Evolutionary conservation across 2,329 filamentous ascomycete genomes (phyloP), one percentile per base, ranked within the genome.

Genomic region (Juglanconis sp.): DNA sequence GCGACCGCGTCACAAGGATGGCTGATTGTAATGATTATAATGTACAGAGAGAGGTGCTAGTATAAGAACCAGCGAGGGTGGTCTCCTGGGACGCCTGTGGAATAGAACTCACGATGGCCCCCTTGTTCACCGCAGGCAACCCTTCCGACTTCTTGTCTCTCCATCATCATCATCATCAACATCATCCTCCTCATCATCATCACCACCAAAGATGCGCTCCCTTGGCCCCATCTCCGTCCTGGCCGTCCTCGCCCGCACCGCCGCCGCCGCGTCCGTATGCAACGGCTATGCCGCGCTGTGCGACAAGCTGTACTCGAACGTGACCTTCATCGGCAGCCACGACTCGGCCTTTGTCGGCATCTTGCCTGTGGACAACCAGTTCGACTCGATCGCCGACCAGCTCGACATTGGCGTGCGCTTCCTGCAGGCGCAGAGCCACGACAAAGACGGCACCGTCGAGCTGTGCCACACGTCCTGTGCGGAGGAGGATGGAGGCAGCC

Each of bases 401-500:
- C 77, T 90, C 9, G 73, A 83, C 59, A 74, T 83, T 36, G 87
- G 87, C 17, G 80, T 90, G 48, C 82, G 87, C 32, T 86, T 86
- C 65, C 73, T 90, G 11, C 83, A 87, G 67, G 85, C 80, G 31
- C 87, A 89, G 71, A 86, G 86, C 3, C 87, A 87, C 67, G 72
- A 79, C 40, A 72, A 79, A 57, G 72, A 78, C 58, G 79, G 77
- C 36, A 72, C 70, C 1, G 77, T 89, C 51, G 75, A 86, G 65
- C 75, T 88, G 68, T 89, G 88, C 70, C 87, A 91, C 69, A 88
- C 86, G 1, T 77, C 77, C 17, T 91, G 88, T 71, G 67, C 75
- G 49, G 73, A 86, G 46, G 77, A 86, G 48, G 81, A 89, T 68
- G 84, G 76, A 6, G 88, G 87, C 1, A 71, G 80, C 0, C 73